Conservation (phyloP, 1,284 basidiomycete species). For the Fomitopsis betulina region DNA sequence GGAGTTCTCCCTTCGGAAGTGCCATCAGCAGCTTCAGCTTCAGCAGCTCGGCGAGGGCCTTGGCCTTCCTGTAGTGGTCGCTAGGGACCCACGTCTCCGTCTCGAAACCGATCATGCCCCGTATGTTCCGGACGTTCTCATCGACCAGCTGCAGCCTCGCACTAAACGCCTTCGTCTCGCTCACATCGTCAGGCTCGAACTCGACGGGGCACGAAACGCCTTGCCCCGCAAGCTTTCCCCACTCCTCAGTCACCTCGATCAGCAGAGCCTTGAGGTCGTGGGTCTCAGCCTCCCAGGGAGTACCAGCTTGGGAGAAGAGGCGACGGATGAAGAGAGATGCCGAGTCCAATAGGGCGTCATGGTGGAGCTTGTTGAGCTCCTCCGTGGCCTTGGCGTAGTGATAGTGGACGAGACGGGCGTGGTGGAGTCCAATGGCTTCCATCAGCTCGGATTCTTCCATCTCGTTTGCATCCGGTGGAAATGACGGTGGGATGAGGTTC, state of each 20-base stretch:
- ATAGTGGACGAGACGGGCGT: conserved; percentile 39
- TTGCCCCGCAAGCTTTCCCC: too few species aligned
- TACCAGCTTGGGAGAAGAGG: conserved; percentile 37
- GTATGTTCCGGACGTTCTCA: too few species aligned
- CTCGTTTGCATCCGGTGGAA: conserved; percentile 37
- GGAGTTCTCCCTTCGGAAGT: too few species aligned
- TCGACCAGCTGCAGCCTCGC: too few species aligned
- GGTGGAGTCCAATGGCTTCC: conserved; percentile 30
- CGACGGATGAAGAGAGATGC: conserved; percentile 28
- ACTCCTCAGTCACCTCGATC: conserved; percentile 30
- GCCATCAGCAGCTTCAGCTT: conserved; percentile 29
- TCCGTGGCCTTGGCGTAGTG: conserved; percentile 39
- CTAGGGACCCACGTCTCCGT: conserved; percentile 37
- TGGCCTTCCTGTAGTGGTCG: conserved; percentile 33
- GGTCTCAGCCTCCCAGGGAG: conserved; percentile 45
- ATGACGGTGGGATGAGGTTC: conserved; percentile 30
- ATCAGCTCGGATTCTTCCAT: conserved; percentile 24
- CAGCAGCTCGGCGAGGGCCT: conserved; percentile 27
- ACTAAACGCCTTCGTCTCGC: conserved; percentile 1
- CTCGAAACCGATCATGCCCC: conserved; percentile 26
- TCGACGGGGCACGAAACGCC: conserved; percentile 35
- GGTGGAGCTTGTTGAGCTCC: conserved; percentile 36
- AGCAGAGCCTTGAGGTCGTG: conserved; percentile 35
- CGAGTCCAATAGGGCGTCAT: conserved; percentile 32
- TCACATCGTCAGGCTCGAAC: conserved; percentile 39